Evolutionary conservation across 768 basidiomycete species (phyloP).

Genomic region (Boletus patriciae): DNA sequence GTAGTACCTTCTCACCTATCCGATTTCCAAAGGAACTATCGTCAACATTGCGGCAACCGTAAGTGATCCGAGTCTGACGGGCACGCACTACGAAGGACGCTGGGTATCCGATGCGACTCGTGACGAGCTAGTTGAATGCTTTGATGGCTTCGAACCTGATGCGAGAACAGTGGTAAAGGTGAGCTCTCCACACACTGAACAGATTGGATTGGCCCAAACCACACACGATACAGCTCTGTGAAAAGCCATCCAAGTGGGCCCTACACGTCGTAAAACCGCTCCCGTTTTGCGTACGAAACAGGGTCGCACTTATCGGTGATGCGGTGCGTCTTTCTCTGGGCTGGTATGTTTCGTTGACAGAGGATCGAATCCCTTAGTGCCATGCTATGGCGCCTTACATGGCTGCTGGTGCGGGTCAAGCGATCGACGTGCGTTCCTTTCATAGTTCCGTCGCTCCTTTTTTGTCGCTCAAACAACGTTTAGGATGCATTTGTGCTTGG

Average conservation of each 20-base stretch:
- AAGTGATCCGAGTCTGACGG: slow-evolving; percentile 29
- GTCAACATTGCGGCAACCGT: slow-evolving; percentile 39
- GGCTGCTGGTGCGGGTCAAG: slow-evolving; percentile 28
- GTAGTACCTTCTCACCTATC: slow-evolving; percentile 43
- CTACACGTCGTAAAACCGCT: slow-evolving; percentile 36
- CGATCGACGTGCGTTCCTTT: slow-evolving; percentile 17
- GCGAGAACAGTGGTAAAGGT: slow-evolving; percentile 4
- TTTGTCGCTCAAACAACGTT: background rate
- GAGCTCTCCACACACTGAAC: no score
- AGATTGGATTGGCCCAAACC: background rate
- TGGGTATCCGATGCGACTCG: slow-evolving; percentile 24
- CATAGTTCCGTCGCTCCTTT: background rate
- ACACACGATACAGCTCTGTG: slow-evolving; percentile 30
- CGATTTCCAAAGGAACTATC: slow-evolving; percentile 36
- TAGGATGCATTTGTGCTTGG: slow-evolving; percentile 24
- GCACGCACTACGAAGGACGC: slow-evolving; percentile 33
- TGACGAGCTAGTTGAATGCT: no score
- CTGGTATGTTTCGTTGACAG: background rate
- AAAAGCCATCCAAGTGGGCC: slow-evolving; percentile 43
- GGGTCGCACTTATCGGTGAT: no score
- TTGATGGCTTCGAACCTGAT: no score
- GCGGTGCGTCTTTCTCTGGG: slow-evolving; percentile 26
- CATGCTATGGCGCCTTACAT: slow-evolving; percentile 29
- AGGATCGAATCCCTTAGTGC: background rate
- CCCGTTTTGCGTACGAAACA: no score